These are phyloP conservation scores for Protomyces macrosporus DNA, from an alignment of 1,139 yeast genomes.

Conservation along the genomic window DNA sequence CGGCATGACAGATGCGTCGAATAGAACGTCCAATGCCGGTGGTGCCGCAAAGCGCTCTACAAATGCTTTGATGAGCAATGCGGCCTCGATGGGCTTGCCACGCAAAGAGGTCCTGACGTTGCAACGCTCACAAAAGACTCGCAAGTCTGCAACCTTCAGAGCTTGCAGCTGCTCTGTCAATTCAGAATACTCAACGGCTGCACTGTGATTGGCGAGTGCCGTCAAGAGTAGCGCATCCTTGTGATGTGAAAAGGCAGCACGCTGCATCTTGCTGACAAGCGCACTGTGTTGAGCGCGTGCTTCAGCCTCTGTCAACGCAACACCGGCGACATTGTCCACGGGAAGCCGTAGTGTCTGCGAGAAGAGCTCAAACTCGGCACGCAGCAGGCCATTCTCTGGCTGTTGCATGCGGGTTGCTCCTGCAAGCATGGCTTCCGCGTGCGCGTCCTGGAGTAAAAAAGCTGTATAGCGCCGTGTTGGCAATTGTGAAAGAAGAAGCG, in stretches of 20 bases:
- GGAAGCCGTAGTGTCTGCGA: background rate
- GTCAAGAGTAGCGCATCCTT: conserved; percentile 35
- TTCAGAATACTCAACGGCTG: conserved; percentile 34
- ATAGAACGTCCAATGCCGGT: background rate
- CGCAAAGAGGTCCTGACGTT: background rate
- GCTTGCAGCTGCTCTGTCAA: conserved; percentile 35
- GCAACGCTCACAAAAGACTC: background rate
- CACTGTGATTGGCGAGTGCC: conserved; percentile 37
- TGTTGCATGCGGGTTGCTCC: background rate
- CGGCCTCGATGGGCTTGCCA: background rate
- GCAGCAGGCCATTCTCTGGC: background rate
- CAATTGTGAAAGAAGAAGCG: background rate
- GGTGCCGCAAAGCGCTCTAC: background rate
- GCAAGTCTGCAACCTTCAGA: conserved; percentile 34
- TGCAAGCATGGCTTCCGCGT: background rate
- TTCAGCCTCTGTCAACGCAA: conserved; percentile 33
- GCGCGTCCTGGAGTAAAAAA: conserved; percentile 6
- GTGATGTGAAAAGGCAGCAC: conserved; percentile 34
- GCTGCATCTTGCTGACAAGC: conserved; percentile 34
- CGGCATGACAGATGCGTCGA: background rate
- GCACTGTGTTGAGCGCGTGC: conserved; percentile 30
- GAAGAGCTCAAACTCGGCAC: background rate
- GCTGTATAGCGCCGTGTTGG: conserved; percentile 16
- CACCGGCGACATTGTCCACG: conserved; percentile 45
- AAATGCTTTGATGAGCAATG: background rate